Evolutionary conservation across 176 grass and related monocot species (phyloP), one percentile per base, ranked within the genome.

Genomic region (Aegilops bicornis): DNA sequence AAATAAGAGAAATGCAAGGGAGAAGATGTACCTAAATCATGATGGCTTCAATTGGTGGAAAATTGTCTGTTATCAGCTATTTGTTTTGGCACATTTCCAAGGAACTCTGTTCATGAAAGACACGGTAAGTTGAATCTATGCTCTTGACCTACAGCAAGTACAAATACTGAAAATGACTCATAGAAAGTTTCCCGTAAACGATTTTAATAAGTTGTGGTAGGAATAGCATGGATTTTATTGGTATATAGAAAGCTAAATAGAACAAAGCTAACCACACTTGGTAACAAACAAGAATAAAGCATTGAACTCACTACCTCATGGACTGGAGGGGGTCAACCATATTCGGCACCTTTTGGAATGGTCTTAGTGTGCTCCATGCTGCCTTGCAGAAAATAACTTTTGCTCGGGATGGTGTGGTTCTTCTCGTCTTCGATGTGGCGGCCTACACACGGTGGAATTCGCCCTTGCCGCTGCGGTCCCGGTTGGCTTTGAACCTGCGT

Each of bases 101-200:
- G 12, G 11, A 48, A 52, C 39, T 78, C 9, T 90, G 58, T 68
- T 92, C 87, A 0, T 90, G 79, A 24, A 71, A 86, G 76, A 74
- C 86, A 30, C 81, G 83, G 87, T 88, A 92, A 67, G 86, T 54
- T 58, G 77, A 87, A 90, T 99, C 90, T 91, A 89, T 88, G 65
- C 71, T 82, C 60, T 81, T 91, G 22, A 93, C 90, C 94, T 99
- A 82, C 20, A 19, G 0, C 7, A 83, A 36, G n/a, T 8, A 79
- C 60, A 88, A 82, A 82, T 47, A 88, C 9, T 9, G 54, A 64
- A 63, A 78, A 82, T 22, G 83, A 75, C 24, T 59, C 69, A 24
- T 11, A 47, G 6, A 85, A 79, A 8, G 12, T 15, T 50, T 23
- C 7, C 12, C 48, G 16, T 6, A 61, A 71, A 60, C 4, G 35